A percentile compares a stretch with the other conserved stretches of the same genome.
phyloP scores from a whole-genome alignment of 805 yeast genomes.

The Nakazawaea ambrosiae region DNA sequence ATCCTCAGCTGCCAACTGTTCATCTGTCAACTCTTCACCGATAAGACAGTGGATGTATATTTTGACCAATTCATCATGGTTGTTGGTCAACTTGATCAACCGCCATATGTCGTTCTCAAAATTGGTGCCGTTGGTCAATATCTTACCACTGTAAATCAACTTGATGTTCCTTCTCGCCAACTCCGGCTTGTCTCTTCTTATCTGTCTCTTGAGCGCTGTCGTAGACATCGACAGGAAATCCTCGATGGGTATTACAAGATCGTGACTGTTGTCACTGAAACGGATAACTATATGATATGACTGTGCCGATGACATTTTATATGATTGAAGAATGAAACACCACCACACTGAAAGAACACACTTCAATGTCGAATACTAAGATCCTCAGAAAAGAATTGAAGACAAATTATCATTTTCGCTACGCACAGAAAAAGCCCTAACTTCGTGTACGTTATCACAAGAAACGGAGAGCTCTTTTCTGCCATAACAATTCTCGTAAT shows the following conservation, averaged over 20 bases:
- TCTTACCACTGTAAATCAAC: conserved; percentile 63
- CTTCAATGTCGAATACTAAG: too few relatives aligned
- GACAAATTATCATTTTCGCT: too few relatives aligned
- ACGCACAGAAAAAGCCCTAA: too few relatives aligned
- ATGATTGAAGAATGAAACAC: too few relatives aligned
- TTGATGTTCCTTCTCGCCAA: conserved; percentile 39
- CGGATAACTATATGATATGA: conserved; percentile 27
- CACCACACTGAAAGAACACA: too few relatives aligned
- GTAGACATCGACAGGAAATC: conserved; percentile 28
- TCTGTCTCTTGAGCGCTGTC: conserved; percentile 31
- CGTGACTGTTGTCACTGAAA: conserved; percentile 39
- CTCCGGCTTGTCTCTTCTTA: conserved; percentile 26
- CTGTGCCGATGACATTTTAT: conserved; percentile 13
- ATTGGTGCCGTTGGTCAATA: conserved; percentile 49
- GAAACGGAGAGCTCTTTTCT: too few relatives aligned
- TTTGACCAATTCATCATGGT: conserved; percentile 19
- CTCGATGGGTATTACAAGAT: conserved; percentile 29
- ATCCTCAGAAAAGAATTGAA: too few relatives aligned
- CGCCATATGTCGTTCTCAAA: conserved; percentile 42
- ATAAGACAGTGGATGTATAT: conserved; percentile 76
- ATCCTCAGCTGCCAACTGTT: conserved; percentile 54
- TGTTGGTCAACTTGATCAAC: conserved; percentile 19
- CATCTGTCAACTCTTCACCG: conserved; percentile 53
- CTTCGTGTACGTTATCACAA: too few relatives aligned
- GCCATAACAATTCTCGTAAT: too few relatives aligned